Conservation (phyloP, 1,139 yeast species). For the Yamadazyma membranifaciens region DNA sequence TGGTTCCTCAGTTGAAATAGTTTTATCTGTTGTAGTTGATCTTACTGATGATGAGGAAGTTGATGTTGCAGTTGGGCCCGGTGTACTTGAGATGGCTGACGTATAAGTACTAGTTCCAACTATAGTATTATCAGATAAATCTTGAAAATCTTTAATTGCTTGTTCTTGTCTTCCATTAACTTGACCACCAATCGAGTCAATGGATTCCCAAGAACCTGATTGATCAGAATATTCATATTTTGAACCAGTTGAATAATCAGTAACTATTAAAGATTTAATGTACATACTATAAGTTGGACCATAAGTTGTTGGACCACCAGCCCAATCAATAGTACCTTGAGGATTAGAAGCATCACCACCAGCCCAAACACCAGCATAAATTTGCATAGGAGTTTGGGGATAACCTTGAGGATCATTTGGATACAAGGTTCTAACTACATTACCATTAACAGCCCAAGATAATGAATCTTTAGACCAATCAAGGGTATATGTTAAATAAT, state of each 20-base stretch:
- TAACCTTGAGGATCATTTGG: conserved; percentile 57
- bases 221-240: conserved; percentile 63
- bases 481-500: conserved; percentile 72
- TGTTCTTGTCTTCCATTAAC: conserved; percentile 58
- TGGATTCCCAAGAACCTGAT: conserved; percentile 68
- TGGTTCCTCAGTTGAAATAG: conserved; percentile 6
- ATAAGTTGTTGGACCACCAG: conserved; percentile 76
- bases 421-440: conserved; percentile 54
- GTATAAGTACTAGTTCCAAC: conserved; percentile 7
- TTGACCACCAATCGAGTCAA: conserved; percentile 60
- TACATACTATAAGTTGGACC: conserved; percentile 69
- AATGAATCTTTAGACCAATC: conserved; percentile 73
- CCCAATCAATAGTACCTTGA: conserved; percentile 79
- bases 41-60: conserved; percentile 1
- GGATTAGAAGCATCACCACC: conserved; percentile 72
- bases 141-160: conserved; percentile 49
- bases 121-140: conserved; percentile 29
- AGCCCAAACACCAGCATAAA: conserved; percentile 74
- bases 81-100: conserved; percentile 1
- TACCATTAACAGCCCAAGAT: conserved; percentile 64
- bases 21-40: conserved; percentile 1
- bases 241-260: conserved; percentile 80
- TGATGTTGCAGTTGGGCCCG: conserved; percentile 1
- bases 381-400: conserved; percentile 78
- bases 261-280: conserved; percentile 57